Evolutionary conservation across 1,139 yeast genomes (phyloP), one percentile per base, ranked within the genome.

Genomic region (Barnettozyma hawaiiensis): DNA sequence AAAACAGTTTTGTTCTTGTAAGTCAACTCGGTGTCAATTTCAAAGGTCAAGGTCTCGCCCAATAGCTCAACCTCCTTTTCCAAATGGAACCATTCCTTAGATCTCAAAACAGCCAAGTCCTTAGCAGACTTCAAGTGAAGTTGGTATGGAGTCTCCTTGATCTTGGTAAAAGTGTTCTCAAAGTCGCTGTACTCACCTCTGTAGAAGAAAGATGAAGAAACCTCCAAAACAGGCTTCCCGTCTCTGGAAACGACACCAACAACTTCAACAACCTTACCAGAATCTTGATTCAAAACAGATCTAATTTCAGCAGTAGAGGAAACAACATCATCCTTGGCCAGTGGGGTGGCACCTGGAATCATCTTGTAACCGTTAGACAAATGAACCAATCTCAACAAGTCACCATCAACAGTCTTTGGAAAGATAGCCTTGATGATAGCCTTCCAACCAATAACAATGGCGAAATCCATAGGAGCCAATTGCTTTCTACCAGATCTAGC

Each of bases 381-480:
- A 65, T 92, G 99, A 45, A 92, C 98, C 62, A 92, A 77, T 64
- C 85, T 85, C 70, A 92, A 75, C 61, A 92, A 75, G 64, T 92
- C 98, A 69, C 98, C 98, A 65, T 94, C 97, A 57, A 94, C 95
- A 51, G 82, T 80, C 65, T 79, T 79, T 45, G 98, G 98, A 94
- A 92, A 94, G 56, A 92, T 86, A 20, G 97, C 92, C 71, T 85
- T 87, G 71, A 92, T 90, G 61, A 94, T 90, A 41, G 97, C 95
- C 70, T 84, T 85, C 99, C 99, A 92, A 39, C 98, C 98, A 59
- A 90, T 78, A 47, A 94, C 97, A 66, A 92, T 92, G 42, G 98
- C 97, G 62, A 90, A 94, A 72, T 92, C 99, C 97, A 92, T 92
- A 60, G 99, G 99, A 42, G 98, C 98, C 58, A 80, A 75, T 47